A percentile compares a stretch with the other conserved stretches of the same genome.
These are phyloP conservation scores for Magnolia sinica DNA, from an alignment of 164 flowering plant species.

Conservation along the genomic window DNA sequence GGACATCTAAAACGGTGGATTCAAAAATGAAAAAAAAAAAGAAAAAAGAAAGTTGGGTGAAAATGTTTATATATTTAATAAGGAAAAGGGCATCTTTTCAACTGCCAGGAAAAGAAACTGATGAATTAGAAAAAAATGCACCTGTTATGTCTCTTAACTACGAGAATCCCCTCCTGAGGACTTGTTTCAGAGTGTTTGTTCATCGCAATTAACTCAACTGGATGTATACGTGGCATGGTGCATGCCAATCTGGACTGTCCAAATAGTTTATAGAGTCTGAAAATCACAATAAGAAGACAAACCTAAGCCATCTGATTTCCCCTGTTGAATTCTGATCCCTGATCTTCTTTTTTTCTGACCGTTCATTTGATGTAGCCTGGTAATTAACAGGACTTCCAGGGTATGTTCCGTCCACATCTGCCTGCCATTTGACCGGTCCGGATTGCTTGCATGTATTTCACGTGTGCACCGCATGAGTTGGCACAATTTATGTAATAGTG, in stretches of 20 bases:
- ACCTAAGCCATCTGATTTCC: not conserved
- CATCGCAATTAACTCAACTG: not conserved
- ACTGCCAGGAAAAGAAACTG: slow-evolving; percentile 16
- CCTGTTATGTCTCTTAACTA: slow-evolving; percentile 5
- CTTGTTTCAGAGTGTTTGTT: not conserved
- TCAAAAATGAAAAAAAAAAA: slow-evolving; percentile 26
- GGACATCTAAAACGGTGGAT: slow-evolving; percentile 58
- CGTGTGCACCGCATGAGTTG: not conserved
- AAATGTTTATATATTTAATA: not conserved
- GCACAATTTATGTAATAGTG: not conserved
- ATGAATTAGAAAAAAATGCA: not conserved
- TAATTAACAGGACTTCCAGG: no score
- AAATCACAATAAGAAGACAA: no score
- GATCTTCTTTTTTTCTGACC: no score
- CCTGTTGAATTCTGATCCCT: not conserved
- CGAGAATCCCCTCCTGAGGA: slow-evolving; percentile 7
- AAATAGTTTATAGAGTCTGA: not conserved
- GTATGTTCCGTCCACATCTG: not conserved
- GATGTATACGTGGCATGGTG: not conserved
- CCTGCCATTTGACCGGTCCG: not conserved
- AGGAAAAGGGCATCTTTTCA: slow-evolving; percentile 17
- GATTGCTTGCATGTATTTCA: not conserved
- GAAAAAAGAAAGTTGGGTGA: slow-evolving; percentile 1
- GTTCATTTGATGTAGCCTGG: no score
- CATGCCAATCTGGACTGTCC: not conserved